These are phyloP conservation scores for Pseudogymnoascus sp. DNA, from an alignment of 2,329 filamentous ascomycete genomes.

Conservation along the genomic window DNA sequence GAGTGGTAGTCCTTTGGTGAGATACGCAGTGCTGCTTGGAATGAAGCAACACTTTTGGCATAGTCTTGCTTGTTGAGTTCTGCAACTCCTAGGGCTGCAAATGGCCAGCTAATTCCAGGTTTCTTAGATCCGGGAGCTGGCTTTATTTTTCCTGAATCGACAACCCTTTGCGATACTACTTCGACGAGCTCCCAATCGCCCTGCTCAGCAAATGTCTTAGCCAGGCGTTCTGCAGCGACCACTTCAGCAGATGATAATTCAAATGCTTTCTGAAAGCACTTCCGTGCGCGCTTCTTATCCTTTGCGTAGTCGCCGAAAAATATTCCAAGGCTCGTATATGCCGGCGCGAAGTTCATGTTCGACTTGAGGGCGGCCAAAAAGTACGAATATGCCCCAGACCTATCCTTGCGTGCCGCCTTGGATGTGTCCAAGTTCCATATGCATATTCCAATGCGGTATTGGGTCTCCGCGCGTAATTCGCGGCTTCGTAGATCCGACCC, in stretches of 20 bases:
- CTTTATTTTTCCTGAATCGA: slow-evolving; percentile 89
- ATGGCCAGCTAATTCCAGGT: slow-evolving; percentile 92
- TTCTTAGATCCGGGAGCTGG: slow-evolving; percentile 88
- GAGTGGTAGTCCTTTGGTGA: slow-evolving; percentile 85
- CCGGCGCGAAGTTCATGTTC: slow-evolving; percentile 79
- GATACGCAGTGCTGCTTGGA: slow-evolving; percentile 80
- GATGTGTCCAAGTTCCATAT: slow-evolving; percentile 78
- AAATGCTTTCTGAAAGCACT: slow-evolving; percentile 93
- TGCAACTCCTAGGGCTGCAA: slow-evolving; percentile 84
- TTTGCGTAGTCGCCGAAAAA: slow-evolving; percentile 88
- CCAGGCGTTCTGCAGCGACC: slow-evolving; percentile 77
- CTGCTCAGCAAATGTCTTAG: slow-evolving; percentile 77
- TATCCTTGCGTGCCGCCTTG: slow-evolving; percentile 66
- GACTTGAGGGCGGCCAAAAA: slow-evolving; percentile 80
- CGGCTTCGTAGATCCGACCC: slow-evolving; percentile 50
- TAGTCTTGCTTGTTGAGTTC: slow-evolving; percentile 94
- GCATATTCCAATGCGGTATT: slow-evolving; percentile 81
- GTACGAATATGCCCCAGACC: slow-evolving; percentile 72
- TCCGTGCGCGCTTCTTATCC: slow-evolving; percentile 77
- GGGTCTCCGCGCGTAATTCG: slow-evolving; percentile 74
- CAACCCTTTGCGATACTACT: slow-evolving; percentile 78
- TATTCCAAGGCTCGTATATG: slow-evolving; percentile 83
- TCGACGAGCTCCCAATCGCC: slow-evolving; percentile 97
- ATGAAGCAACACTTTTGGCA: slow-evolving; percentile 78
- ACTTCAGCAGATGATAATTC: slow-evolving; percentile 85